Percentiles rank a stretch among this genome's conserved stretches.
phyloP scores from a whole-genome alignment of 2,329 filamentous ascomycete species.

The Microsporum canis region DNA sequence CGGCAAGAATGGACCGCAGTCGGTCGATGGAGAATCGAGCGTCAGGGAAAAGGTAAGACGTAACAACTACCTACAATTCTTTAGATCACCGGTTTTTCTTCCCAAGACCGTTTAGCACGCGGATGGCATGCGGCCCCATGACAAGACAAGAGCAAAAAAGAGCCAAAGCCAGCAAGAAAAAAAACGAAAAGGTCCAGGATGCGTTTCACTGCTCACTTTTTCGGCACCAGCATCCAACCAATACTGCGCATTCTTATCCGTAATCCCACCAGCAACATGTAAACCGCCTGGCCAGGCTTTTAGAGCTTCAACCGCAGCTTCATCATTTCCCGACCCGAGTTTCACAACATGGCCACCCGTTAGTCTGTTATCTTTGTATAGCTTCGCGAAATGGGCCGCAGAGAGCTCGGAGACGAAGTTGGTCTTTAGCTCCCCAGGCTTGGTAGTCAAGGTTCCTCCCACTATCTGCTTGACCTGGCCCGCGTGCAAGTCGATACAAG shows the following conservation, averaged over 20 bases:
- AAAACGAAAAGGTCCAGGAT: not conserved
- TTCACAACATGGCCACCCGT: slow-evolving; percentile 89
- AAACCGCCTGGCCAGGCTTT: slow-evolving; percentile 65
- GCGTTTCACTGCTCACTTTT: slow-evolving; percentile 52
- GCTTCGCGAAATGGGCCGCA: slow-evolving; percentile 63
- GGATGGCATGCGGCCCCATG: not conserved
- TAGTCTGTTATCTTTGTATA: slow-evolving; percentile 67
- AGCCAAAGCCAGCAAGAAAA: not conserved
- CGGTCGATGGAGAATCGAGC: slow-evolving; percentile 68
- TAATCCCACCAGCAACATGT: slow-evolving; percentile 92
- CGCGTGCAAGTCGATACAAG: slow-evolving; percentile 95
- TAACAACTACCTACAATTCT: slow-evolving; percentile 77
- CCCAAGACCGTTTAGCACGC: not conserved
- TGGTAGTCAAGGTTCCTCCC: slow-evolving; percentile 72
- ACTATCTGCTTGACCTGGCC: slow-evolving; percentile 98
- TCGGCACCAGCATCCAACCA: slow-evolving; percentile 86
- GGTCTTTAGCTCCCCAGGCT: slow-evolving; percentile 60
- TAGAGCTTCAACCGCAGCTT: slow-evolving; percentile 66
- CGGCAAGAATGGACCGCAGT: slow-evolving; percentile 60
- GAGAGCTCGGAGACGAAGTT: slow-evolving; percentile 85
- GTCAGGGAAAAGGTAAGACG: slow-evolving; percentile 82
- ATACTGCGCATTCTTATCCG: slow-evolving; percentile 64
- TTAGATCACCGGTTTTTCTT: slow-evolving; percentile 6
- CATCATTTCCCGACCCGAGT: slow-evolving; percentile 79
- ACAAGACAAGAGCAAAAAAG: not conserved